Conservation (phyloP, 805 yeast genomes). For the Clavispora carvajalis region DNA sequence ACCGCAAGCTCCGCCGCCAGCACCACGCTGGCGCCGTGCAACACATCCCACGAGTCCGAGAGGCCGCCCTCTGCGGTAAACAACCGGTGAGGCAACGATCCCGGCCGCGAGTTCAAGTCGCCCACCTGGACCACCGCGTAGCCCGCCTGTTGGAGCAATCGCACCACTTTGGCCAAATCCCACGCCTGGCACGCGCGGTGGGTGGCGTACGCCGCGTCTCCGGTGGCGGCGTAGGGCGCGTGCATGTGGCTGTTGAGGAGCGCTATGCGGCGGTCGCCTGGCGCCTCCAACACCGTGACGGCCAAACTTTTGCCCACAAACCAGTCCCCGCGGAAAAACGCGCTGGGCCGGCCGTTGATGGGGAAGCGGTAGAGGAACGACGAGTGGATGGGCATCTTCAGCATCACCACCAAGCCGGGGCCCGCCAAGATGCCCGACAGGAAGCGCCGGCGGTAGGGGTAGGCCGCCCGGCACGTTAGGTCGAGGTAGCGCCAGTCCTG, state of each 20-base stretch:
- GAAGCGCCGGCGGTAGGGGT: conserved; percentile 66
- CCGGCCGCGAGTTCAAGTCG: conserved; percentile 87
- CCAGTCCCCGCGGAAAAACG: conserved; percentile 95
- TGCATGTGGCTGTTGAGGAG: conserved; percentile 92
- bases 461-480: conserved; percentile 36
- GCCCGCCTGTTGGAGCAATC: conserved; percentile 62
- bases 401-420: conserved; percentile 84
- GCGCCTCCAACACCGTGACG: conserved; percentile 50
- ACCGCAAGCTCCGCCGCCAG: conserved; percentile 19
- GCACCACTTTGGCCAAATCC: conserved; percentile 75
- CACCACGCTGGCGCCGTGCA: conserved; percentile 40
- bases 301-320: conserved; percentile 89
- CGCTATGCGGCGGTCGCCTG: conserved; percentile 56
- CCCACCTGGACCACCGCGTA: conserved; percentile 88
- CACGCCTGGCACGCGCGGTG: conserved; percentile 95
- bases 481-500: conserved; percentile 74
- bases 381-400: conserved; percentile 75
- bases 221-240: conserved; percentile 81
- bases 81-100: conserved; percentile 72
- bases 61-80: conserved; percentile 66
- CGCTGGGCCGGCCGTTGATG: conserved; percentile 89
- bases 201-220: conserved; percentile 86
- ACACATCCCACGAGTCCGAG: conserved; percentile 75
- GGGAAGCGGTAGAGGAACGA: conserved; percentile 83
- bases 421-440: conserved; percentile 85